Evolutionary conservation across 805 yeast species (phyloP), one percentile per base, ranked within the genome.

Genomic region (Allodekkera sacchari): DNA sequence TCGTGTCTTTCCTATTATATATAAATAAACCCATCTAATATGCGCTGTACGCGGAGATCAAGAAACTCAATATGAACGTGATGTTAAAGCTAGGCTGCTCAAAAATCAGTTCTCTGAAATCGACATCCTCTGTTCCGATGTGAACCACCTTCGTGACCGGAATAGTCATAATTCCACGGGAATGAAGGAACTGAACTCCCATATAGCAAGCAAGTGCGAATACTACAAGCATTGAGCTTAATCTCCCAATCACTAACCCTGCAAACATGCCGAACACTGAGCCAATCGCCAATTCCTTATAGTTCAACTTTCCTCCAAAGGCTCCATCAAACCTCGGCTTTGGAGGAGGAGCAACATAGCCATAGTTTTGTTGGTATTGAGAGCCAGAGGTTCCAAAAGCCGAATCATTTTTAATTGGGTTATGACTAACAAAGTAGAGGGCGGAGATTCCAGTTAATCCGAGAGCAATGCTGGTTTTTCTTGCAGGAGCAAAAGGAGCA

Each of bases 281-380:
- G 5, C 85, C 85, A 36, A 74, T 53, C 11, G 82, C 66, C 44
- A 78, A 57, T 44, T 78, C 80, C 43, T 68, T 68, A 47, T 77
- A 78, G 53, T 73, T 70, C 40, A 77, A 54, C 34, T 58, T 60
- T 0, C 70, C 69, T n/a, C 61, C 61, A 33, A 71, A 55, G 1
- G 63, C 52, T n/a, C 55, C 53, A 37, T 58, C 58, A 32, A 37
- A 54, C 19, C 34, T 35, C 1, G 62, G 50, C 11, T 30, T 37
- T 7, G 28, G 21, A 9, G 38, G 32, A n/a, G 24, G 28, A 22
- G 26, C 28, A 12, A 30, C 33, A 20, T 35, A n/a, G 22, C 25
- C 18, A 27, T 33, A 14, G 20, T 31, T 15, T 22, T 26, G 10
- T 7, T 25, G 30, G 12, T 16, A 9, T 15, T 18, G 22, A n/a